Evolutionary conservation across 805 yeast species (phyloP), one percentile per base, ranked within the genome.

Genomic region (Ogataea paraovalis): DNA sequence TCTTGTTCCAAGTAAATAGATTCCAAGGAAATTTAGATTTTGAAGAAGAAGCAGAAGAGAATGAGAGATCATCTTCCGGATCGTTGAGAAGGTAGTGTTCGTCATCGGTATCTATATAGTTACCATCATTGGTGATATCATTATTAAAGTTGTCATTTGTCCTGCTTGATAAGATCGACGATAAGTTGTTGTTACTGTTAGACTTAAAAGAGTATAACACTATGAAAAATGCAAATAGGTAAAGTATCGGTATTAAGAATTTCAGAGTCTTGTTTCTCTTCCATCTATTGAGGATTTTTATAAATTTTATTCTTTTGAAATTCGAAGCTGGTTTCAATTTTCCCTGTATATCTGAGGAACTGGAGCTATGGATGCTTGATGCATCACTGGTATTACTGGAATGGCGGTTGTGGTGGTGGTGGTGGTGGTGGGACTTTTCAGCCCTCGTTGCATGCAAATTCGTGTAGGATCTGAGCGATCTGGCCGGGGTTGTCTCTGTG

Each of bases 161-260:
- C 43, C 41, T 23, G 18, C 28, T 27, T 23, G 21, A 13, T 36
- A 22, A 27, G 19, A 41, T 3, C 20, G 12, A 3, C 19, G 40
- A 13, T 32, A 21, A 18, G 9, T 22, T 10, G 21, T 21, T 34
- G 18, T 41, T 33, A 23, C 37, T 14, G 16, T 5, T 48, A 2
- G 49, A 39, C 18, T 44, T 37, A 33, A 50, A 36, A 3, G 48
- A 41, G 19, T 45, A 25, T 16, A 52, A 28, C 6, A 55, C 42
- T 42, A 58, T n/a, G 23, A 53, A 16, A 27, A 56, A 49, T 3
- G 56, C 45, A 2, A 55, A 4, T 21, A 54, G 16, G 39, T 58
- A 58, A 18, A 58, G 46, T 34, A 55, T 8, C 3, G 62, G 62
- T 16, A 58, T 57, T 5, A 49, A 53, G 12, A 50, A 36, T 22